A percentile compares a stretch with the other conserved stretches of the same genome.
Evolutionary conservation across 2,329 filamentous ascomycete genomes (phyloP).

Genomic region (Trichoderma atroviride): DNA sequence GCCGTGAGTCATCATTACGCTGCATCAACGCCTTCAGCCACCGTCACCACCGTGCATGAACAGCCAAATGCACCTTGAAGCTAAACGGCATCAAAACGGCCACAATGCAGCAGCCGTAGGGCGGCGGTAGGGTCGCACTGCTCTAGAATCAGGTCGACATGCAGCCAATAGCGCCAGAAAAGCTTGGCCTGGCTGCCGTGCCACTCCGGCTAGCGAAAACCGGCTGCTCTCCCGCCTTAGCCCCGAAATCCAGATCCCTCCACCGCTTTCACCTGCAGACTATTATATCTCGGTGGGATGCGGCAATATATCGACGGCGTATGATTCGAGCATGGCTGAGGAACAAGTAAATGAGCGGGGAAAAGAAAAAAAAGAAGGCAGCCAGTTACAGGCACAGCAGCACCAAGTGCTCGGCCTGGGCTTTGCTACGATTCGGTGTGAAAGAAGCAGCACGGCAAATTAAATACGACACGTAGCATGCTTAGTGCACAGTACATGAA

Average conservation of each 20-base stretch:
- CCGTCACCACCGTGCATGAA: background rate
- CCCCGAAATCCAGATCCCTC: background rate
- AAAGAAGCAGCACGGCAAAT: background rate
- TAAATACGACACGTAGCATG: slow-evolving; percentile 14
- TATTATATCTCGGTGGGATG: background rate
- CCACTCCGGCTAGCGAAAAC: slow-evolving; percentile 18
- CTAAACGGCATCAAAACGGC: background rate
- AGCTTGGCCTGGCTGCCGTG: slow-evolving; percentile 17
- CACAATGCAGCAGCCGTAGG: background rate
- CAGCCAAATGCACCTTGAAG: background rate
- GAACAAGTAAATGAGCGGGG: background rate
- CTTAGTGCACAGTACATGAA: background rate
- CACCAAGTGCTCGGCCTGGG: background rate
- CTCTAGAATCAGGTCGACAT: slow-evolving; percentile 15
- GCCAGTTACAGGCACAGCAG: background rate
- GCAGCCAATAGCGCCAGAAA: slow-evolving; percentile 12
- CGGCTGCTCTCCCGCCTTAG: slow-evolving; percentile 15
- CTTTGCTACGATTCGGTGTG: background rate
- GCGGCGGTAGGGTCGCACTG: slow-evolving; percentile 7
- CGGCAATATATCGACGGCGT: background rate
- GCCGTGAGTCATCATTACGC: background rate
- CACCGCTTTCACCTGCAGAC: slow-evolving; percentile 12
- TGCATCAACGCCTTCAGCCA: background rate
- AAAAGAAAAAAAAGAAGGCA: background rate
- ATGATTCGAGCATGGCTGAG: background rate